Conservation (phyloP, 305 asterid genomes). For the Fraxinus xanthoxyloides region DNA sequence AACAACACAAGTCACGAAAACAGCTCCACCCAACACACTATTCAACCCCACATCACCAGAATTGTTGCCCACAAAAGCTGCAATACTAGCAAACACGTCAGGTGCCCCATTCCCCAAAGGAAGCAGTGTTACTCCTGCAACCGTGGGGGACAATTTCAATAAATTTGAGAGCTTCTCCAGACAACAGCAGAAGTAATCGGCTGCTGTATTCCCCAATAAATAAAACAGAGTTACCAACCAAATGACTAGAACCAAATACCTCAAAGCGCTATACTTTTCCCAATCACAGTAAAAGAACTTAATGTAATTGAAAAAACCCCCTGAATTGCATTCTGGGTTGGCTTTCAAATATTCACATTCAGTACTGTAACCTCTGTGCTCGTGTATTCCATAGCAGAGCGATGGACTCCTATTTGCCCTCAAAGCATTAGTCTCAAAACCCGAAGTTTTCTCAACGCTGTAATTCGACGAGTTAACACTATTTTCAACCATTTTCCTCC, state of each 20-base stretch:
- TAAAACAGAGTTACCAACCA: slow-evolving; percentile 71
- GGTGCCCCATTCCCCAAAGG: slow-evolving; percentile 94
- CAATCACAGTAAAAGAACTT: slow-evolving; percentile 70
- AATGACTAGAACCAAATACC: slow-evolving; percentile 44
- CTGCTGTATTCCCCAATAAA: slow-evolving; percentile 73
- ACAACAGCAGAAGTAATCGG: slow-evolving; percentile 76
- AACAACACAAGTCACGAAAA: slow-evolving; percentile 76
- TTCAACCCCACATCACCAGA: slow-evolving; percentile 80
- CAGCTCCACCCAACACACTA: slow-evolving; percentile 86
- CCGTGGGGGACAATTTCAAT: slow-evolving; percentile 64
- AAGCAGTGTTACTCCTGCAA: slow-evolving; percentile 87
- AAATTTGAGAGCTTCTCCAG: slow-evolving; percentile 61
- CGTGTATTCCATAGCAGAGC: slow-evolving; percentile 53
- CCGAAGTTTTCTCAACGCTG: not conserved
- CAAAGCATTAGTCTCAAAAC: not conserved
- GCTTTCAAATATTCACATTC: slow-evolving; percentile 62
- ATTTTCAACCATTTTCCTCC: slow-evolving; percentile 35
- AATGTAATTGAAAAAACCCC: slow-evolving; percentile 59
- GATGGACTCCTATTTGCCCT: slow-evolving; percentile 25
- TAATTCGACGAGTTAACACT: slow-evolving; percentile 12
- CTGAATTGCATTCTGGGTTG: slow-evolving; percentile 62
- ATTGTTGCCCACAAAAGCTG: slow-evolving; percentile 65
- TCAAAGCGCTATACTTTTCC: slow-evolving; percentile 34
- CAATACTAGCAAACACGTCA: slow-evolving; percentile 84
- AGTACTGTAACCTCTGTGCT: slow-evolving; percentile 45